Evolutionary conservation across 805 yeast species (phyloP).

Genomic region (Phaffomyces antillensis): DNA sequence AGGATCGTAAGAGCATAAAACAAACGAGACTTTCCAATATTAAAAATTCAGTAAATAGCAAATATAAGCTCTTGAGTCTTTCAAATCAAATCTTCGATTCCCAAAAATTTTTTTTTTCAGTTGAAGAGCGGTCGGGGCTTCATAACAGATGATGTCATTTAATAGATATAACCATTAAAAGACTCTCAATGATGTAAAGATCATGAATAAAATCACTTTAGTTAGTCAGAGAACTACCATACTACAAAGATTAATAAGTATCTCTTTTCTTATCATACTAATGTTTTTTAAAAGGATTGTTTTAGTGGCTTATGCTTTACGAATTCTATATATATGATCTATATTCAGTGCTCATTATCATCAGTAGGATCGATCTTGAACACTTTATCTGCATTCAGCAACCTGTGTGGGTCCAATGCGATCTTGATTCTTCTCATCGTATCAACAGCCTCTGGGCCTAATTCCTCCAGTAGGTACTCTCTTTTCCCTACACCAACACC

Average conservation of each 20-base stretch:
- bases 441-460: slow-evolving; percentile 61
- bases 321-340: no score
- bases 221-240: no score
- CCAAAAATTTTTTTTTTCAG: not conserved
- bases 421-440: slow-evolving; percentile 68
- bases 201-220: no score
- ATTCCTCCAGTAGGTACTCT: slow-evolving; percentile 49
- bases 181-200: no score
- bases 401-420: slow-evolving; percentile 65
- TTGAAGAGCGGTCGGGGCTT: not conserved
- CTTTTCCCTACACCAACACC: slow-evolving; percentile 81
- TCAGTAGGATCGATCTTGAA: slow-evolving; percentile 54
- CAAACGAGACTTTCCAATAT: no score
- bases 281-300: no score
- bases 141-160: no score
- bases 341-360: no score
- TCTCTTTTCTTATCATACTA: no score
- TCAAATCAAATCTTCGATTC: not conserved
- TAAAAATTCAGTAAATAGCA: not conserved
- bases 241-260: no score
- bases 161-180: no score
- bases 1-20: slow-evolving; percentile 2
- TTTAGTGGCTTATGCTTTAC: no score
- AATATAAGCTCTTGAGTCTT: not conserved
- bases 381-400: slow-evolving; percentile 75